Conservation (phyloP, 441 rosid species). For the Pelargonium australe region DNA sequence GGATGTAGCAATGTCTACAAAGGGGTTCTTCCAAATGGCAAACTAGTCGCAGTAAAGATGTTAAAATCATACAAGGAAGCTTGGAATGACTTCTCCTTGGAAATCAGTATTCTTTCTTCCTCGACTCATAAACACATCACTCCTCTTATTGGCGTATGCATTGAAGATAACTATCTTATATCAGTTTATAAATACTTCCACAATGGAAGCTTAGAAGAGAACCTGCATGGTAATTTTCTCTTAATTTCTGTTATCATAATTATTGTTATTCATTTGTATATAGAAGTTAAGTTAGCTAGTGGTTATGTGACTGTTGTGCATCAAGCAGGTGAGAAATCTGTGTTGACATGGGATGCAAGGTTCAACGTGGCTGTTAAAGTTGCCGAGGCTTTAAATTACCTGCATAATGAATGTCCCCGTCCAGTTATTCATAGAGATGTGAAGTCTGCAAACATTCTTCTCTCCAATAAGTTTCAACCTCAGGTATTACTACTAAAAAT, state of each 20-base stretch:
- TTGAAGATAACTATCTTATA: slow-evolving; percentile 54
- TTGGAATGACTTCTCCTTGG: slow-evolving; percentile 58
- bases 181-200: slow-evolving; percentile 68
- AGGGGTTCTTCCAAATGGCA: slow-evolving; percentile 74
- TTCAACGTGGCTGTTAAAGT: slow-evolving; percentile 75
- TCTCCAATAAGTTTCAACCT: slow-evolving; percentile 84
- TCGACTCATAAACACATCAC: slow-evolving; percentile 71
- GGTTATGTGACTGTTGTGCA: slow-evolving; percentile 47
- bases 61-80: slow-evolving; percentile 61
- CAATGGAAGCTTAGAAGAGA: slow-evolving; percentile 89
- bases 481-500: slow-evolving; percentile 29
- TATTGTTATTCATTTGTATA: not conserved
- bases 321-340: slow-evolving; percentile 27
- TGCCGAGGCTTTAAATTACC: slow-evolving; percentile 75
- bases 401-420: slow-evolving; percentile 55
- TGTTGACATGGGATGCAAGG: slow-evolving; percentile 54
- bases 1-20: slow-evolving; percentile 83
- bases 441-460: slow-evolving; percentile 81
- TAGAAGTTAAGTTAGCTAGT: slow-evolving; percentile 17
- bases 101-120: slow-evolving; percentile 66
- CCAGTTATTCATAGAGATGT: slow-evolving; percentile 85
- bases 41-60: slow-evolving; percentile 76
- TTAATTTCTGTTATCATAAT: not conserved
- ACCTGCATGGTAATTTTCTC: slow-evolving; percentile 53
- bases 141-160: slow-evolving; percentile 82